Base-by-base conservation (phyloP, 306 rosid genomes). In the Sicyos edulis region DNA sequence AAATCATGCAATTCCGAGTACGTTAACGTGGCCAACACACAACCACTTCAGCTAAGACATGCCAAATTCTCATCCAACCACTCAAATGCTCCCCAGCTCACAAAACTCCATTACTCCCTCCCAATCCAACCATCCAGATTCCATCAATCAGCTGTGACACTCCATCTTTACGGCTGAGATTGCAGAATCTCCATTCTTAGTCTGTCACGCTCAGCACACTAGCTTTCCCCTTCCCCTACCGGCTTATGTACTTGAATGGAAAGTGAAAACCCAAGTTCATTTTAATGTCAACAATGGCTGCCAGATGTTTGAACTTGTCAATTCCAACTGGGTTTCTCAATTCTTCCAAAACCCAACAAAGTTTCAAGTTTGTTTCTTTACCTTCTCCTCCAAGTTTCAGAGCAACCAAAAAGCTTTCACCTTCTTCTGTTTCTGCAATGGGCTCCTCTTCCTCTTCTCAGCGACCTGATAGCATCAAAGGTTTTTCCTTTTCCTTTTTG, bases 391-490 rank as follows among this genome's bases (percentile, higher is more conserved):
- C 8, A 54, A 14, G 71, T 57, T 57, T 74, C 16, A 40, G 72
- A 49, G 79, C 83, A 57, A 51, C 77, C 80, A 84, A 51, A 54
- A 88, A 62, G 76, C 22, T 79, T 77, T 80, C 72, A 24, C 79
- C 72, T 10, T 77, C 79, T 70, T 80, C 92, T 7, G 72, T 81
- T 68, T 77, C 81, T 5, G 81, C 82, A 47, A 92, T 92, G 98
- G 98, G 96, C 13, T 86, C 91, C 16, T 88, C 92, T 13, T 78
- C 96, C 72, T 91, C 96, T 80, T 86, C 95, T 26, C 85, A 78
- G 70, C 75, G 81, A 54, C 82, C 85, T 58, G 92, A 87, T 49
- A 81, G 71, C 61, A 44, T 77, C 70, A 81, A 87, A 79, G 92
- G 96, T 86, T 56, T 42, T 40, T 61, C n/a, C 6, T 49, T 60